A percentile compares a stretch with the other conserved stretches of the same genome.
Conservation (phyloP, 2,329 filamentous ascomycete genomes). For the Pezicula rhizophila region DNA sequence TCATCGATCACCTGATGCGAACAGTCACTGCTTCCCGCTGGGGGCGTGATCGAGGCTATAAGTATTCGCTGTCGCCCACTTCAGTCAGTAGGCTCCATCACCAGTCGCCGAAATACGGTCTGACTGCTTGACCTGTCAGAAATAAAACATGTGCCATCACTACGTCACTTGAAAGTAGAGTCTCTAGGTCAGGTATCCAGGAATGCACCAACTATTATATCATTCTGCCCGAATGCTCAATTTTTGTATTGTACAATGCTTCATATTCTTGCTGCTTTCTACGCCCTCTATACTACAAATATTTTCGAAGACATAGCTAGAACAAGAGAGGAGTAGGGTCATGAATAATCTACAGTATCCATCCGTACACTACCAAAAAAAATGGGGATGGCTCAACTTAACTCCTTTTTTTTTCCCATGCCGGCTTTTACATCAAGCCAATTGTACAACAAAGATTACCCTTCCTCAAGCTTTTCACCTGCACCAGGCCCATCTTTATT, state of each 20-base stretch:
- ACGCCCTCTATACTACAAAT: slow-evolving; percentile 17
- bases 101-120: too few species aligned
- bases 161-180: too few species aligned
- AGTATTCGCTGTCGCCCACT: too few species aligned
- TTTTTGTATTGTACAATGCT: slow-evolving; percentile 4
- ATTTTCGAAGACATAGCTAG: slow-evolving; percentile 17
- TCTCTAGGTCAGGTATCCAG: too few species aligned
- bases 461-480: not conserved
- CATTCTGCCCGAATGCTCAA: too few species aligned
- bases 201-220: too few species aligned
- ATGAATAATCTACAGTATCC: slow-evolving; percentile 16
- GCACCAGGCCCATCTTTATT: slow-evolving; percentile 1
- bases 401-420: slow-evolving; percentile 18
- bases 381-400: slow-evolving; percentile 5
- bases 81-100: too few species aligned
- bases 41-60: too few species aligned
- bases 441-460: slow-evolving; percentile 3
- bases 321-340: slow-evolving; percentile 18
- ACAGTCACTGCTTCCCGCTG: not conserved
- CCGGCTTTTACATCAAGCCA: slow-evolving; percentile 4
- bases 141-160: too few species aligned
- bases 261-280: slow-evolving; percentile 7
- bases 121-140: too few species aligned
- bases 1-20: not conserved
- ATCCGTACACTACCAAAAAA: slow-evolving; percentile 8